Evolutionary conservation across 805 yeast genomes (phyloP), one percentile per base, ranked within the genome.

Genomic region (Candida mattraensis): DNA sequence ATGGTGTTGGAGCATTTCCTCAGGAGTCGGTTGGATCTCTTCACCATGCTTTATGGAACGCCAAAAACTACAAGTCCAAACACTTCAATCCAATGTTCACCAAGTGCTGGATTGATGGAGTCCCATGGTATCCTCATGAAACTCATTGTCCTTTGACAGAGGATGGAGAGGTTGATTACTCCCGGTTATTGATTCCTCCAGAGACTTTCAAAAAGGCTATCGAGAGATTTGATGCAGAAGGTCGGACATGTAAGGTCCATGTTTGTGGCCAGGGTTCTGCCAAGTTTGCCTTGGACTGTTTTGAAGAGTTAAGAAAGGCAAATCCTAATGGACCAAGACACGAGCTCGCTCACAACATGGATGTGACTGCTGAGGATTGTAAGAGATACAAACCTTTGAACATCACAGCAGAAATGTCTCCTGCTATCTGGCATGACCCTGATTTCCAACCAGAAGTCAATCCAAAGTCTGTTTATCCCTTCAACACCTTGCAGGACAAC

Each of bases 31-130:
- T 49, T 25, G 57, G 55, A 12, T 19, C 50, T 11, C 37, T 52
- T 18, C 55, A 48, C 37, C 54, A 50, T 27, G 36, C 57, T 8
- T 32, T 47, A 18, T 40, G 39, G 40, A 42, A 45, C 20, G 54
- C 53, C 5, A 43, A 50, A 25, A 21, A 43, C 26, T 52, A 46
- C 35, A 52, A 52, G 37, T 34, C 46, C 17, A 52, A 52, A 34
- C 57, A 52, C 30, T 48, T 50, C 41, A 48, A 52, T 25, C 55
- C 57, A 11, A 45, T 45, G 47, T 44, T 40, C 35, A 42, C 53
- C 27, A 50, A 52, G 35, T 50, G 47, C 33, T 52, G 57, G 57
- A 34, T 52, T 20, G 57, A 52, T 34, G 57, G 57, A 38, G 57
- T 52, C 15, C 57, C 57, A 18, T 50, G 57, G 55, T 41, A 35